phyloP scores from a whole-genome alignment of 2,329 filamentous ascomycete genomes.

The Trichoderma afroharzianum region DNA sequence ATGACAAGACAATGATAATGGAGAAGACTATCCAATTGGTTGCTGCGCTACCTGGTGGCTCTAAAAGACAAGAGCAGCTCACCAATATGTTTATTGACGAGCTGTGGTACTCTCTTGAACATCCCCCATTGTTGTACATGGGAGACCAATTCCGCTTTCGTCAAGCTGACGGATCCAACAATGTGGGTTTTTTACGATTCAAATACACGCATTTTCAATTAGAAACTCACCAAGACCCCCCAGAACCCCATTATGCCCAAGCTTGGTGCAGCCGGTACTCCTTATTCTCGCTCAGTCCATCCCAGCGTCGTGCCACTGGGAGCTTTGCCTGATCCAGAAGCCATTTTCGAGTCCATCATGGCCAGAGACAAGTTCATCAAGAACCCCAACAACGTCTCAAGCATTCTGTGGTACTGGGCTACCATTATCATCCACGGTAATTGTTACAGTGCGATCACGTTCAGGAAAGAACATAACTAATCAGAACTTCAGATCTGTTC shows the following conservation, averaged over 20 bases:
- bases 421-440: constrained; percentile 68
- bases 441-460: constrained; percentile 11
- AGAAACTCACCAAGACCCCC: neutral
- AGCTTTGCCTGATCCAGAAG: constrained; percentile 62
- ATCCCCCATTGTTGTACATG: constrained; percentile 65
- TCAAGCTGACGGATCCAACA: constrained; percentile 66
- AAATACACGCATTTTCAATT: neutral
- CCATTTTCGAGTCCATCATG: constrained; percentile 63
- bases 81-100: constrained; percentile 65
- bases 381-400: constrained; percentile 70
- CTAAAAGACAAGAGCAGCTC: constrained; percentile 57
- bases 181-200: constrained; percentile 39
- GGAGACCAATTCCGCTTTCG: constrained; percentile 63
- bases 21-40: constrained; percentile 70
- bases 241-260: constrained; percentile 62
- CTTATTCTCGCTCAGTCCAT: constrained; percentile 63
- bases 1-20: constrained; percentile 78
- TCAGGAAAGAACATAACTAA: neutral
- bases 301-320: constrained; percentile 57
- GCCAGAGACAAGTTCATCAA: constrained; percentile 45
- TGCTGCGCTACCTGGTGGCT: constrained; percentile 58
- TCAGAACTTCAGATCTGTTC: constrained; percentile 54
- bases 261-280: constrained; percentile 63
- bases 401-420: constrained; percentile 69
- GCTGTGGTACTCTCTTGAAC: constrained; percentile 69